These are phyloP conservation scores for Pyrus pyrifolia DNA, from an alignment of 306 rosid species.

Conservation along the genomic window DNA sequence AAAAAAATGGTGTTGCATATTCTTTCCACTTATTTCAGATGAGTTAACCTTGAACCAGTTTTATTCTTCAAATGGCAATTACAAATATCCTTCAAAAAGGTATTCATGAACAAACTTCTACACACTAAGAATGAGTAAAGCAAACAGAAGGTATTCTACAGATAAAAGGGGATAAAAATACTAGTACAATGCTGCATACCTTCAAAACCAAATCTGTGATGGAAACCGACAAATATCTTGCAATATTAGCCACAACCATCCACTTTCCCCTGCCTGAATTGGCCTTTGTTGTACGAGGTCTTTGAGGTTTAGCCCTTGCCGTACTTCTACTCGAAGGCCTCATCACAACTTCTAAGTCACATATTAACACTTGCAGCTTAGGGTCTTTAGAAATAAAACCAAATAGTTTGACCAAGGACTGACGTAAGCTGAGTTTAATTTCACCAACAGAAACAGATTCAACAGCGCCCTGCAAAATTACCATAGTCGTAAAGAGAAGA, in stretches of 20 bases:
- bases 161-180: neutral
- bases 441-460: slow-evolving; percentile 95
- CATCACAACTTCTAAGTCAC: slow-evolving; percentile 82
- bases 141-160: neutral
- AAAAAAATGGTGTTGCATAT: neutral
- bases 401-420: slow-evolving; percentile 75
- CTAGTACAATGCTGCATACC: slow-evolving; percentile 35
- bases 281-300: slow-evolving; percentile 58
- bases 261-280: slow-evolving; percentile 87
- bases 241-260: slow-evolving; percentile 82
- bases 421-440: slow-evolving; percentile 87
- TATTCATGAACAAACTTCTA: neutral
- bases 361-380: slow-evolving; percentile 84
- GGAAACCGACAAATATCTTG: slow-evolving; percentile 84
- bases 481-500: slow-evolving; percentile 23
- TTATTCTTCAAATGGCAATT: neutral
- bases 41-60: neutral
- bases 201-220: slow-evolving; percentile 85
- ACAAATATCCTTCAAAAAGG: neutral
- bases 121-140: neutral
- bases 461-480: slow-evolving; percentile 68
- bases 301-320: slow-evolving; percentile 48
- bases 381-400: slow-evolving; percentile 91
- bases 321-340: slow-evolving; percentile 71
- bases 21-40: neutral